Evolutionary conservation across 805 yeast species (phyloP).

Genomic region (Teunomyces pallodes): DNA sequence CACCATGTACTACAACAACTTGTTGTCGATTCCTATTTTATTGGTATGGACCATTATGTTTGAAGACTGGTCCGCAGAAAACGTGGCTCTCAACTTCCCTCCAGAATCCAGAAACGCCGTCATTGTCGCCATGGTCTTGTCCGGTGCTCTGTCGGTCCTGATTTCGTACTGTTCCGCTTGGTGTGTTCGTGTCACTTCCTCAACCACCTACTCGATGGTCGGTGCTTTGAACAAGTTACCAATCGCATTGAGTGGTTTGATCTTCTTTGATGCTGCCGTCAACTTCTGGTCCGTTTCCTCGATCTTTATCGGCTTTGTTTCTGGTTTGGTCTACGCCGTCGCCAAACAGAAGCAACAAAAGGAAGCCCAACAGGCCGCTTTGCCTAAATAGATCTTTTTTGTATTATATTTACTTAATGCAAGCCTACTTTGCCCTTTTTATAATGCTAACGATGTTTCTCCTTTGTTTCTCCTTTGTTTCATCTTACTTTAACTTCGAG

Average conservation of each 20-base stretch:
- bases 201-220: conserved; percentile 98
- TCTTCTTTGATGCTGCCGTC: conserved; percentile 93
- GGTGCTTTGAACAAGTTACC: conserved; percentile 99
- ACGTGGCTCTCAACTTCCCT: conserved; percentile 78
- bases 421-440: too few species aligned
- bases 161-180: conserved; percentile 98
- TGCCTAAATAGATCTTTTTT: neutral
- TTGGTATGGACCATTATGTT: conserved; percentile 68
- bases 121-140: conserved; percentile 79
- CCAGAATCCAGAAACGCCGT: conserved; percentile 63
- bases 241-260: conserved; percentile 89
- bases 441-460: too few species aligned
- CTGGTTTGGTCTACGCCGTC: conserved; percentile 94
- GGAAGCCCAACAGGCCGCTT: conserved; percentile 14
- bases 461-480: neutral
- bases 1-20: conserved; percentile 97
- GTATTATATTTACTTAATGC: neutral
- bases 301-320: conserved; percentile 87
- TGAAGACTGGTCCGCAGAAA: conserved; percentile 91
- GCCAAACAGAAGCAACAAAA: conserved; percentile 89
- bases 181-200: conserved; percentile 99
- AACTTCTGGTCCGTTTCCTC: conserved; percentile 91
- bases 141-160: conserved; percentile 94
- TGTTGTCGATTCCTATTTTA: conserved; percentile 88
- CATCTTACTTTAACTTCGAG: conserved; percentile 10